Conservation (phyloP, 176 grass and related monocot genomes). For the Rhynchospora tenuis region DNA sequence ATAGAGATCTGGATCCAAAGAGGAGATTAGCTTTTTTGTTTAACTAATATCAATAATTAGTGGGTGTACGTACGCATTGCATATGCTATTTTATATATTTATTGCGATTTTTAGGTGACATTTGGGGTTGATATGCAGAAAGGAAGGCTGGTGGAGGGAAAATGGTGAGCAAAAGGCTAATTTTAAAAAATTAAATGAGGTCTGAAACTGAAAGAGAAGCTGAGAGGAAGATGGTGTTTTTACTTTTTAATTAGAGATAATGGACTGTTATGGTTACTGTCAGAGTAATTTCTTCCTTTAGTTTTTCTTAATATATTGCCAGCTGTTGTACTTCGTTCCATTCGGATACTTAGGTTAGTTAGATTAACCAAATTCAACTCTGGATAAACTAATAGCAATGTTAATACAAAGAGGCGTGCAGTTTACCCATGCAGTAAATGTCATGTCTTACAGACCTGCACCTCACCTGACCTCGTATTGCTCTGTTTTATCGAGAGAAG, state of each 20-base stretch:
- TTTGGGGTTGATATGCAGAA: constrained; percentile 9
- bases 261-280: constrained; percentile 23
- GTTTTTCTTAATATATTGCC: not conserved
- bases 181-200: constrained; percentile 12
- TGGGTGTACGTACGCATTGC: constrained; percentile 16
- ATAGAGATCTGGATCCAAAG: constrained; percentile 94
- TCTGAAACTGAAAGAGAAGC: constrained; percentile 33
- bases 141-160: constrained; percentile 17
- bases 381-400: not conserved
- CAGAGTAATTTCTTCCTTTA: constrained; percentile 15
- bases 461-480: not conserved
- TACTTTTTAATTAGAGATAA: constrained; percentile 23
- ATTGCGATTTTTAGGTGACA: constrained; percentile 13
- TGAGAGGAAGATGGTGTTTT: constrained; percentile 47
- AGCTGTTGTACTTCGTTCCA: constrained; percentile 17
- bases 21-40: constrained; percentile 27
- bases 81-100: constrained; percentile 14
- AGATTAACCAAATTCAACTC: not conserved
- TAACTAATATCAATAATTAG: constrained; percentile 41
- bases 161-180: constrained; percentile 6
- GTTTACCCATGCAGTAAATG: not conserved
- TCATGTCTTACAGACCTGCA: not conserved
- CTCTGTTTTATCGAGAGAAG: not conserved
- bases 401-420: not conserved
- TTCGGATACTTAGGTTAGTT: not conserved